Conservation (phyloP, 257 asterid genomes). For the Euphrasia confusa region DNA sequence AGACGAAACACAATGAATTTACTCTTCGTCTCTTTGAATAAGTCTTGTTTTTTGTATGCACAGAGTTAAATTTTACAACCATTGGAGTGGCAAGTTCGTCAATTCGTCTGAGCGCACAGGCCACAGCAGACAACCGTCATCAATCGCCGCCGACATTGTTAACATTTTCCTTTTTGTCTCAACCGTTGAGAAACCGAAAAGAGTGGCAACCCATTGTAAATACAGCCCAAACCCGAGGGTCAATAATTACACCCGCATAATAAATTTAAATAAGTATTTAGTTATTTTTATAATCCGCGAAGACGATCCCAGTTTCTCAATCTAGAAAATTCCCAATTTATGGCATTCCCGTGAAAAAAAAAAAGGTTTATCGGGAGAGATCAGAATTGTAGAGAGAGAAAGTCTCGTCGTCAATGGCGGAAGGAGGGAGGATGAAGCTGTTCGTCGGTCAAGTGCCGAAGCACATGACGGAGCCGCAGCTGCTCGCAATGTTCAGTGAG, state of each 20-base stretch:
- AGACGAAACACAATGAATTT: too few relatives aligned
- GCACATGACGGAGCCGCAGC: constrained; percentile 78
- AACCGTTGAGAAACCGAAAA: constrained; percentile 29
- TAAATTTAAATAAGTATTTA: constrained; percentile 21
- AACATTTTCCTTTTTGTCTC: constrained; percentile 15
- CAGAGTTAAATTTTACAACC: too few relatives aligned
- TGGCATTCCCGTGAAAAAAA: neutral
- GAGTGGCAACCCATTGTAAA: constrained; percentile 44
- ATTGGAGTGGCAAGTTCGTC: too few relatives aligned
- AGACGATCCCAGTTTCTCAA: constrained; percentile 50
- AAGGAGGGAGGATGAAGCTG: constrained; percentile 87
- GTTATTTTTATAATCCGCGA: constrained; percentile 21
- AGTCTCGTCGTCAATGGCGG: constrained; percentile 60
- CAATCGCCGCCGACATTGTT: constrained; percentile 41
- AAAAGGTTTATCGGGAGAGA: neutral
- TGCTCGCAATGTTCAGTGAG: constrained; percentile 58
- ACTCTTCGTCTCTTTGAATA: too few relatives aligned
- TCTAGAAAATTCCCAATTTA: constrained; percentile 31
- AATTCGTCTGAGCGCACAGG: too few relatives aligned
- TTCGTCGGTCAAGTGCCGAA: constrained; percentile 98
- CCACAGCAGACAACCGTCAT: constrained; percentile 19
- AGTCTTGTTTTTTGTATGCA: too few relatives aligned
- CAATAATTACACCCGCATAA: neutral
- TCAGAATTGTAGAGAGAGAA: constrained; percentile 25
- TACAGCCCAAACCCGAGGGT: constrained; percentile 22